Base-by-base conservation (phyloP, 106 monocot genomes). In the Triglochin maritima region DNA sequence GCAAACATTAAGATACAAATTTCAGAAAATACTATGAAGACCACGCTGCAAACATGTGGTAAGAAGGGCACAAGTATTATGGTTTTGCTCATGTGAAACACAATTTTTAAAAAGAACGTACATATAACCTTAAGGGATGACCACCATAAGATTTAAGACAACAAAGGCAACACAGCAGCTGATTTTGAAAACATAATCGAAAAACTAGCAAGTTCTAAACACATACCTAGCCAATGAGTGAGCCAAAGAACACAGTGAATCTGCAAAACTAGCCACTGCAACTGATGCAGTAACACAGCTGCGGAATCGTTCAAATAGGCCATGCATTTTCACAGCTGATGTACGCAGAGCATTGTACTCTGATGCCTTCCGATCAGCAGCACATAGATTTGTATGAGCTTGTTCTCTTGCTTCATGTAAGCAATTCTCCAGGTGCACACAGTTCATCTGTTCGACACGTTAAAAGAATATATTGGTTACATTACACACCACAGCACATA, bases 331-430 rank as follows among this genome's bases (percentile, higher is more conserved):
- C 58, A 91, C 67, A 55, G 96, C 81, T 75, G 80, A 82, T 16
- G 78, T 68, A 43, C 91, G 87, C 49, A 98, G 59, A 58, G 84
- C 74, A 70, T 74, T 84, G 66, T 91, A 98, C 61, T 98, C 91
- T 1, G 86, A 79, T 4, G 88, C 86, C 81, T 83, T 91, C 57
- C 96, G 66, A 14, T 98, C 96, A 65, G 96, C 96, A 64, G 96
- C 82, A 73, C 91, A 98, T 61, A 88, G 78, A 75, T 88, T 88
- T 16, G 86, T 88, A 49, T 80, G 88, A 0, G 96, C 91, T 74
- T 91, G 88, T 82, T 98, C 91, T 81, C 96, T 88, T 53, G 96
- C 96, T 78, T 98, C 88, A 77, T 88, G 96, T 49, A 98, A 72
- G 70, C 86, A 83, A 68, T 98, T 92, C 68, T 98, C 96, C 74